Base-by-base conservation (phyloP, 1,139 yeast genomes). In the Pichia sp. region DNA sequence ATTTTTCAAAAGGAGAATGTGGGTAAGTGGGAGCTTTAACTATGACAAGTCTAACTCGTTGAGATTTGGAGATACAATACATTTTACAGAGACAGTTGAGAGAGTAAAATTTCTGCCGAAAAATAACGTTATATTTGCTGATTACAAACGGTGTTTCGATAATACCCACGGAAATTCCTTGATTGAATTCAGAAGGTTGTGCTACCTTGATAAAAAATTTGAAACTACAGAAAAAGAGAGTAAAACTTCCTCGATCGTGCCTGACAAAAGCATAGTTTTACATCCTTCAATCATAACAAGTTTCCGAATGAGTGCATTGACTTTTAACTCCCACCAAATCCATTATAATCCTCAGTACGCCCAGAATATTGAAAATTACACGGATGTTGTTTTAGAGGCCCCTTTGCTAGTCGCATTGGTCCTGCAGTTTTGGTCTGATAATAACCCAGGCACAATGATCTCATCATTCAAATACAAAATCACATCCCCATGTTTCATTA, bases 241-340 rank as follows among this genome's bases (percentile, higher is more conserved):
- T n/a, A 1, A 19, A 2, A 4, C 2, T 19, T 11, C 13, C 10
- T 13, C 13, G 11, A 13, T 8, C 13, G 10, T 1, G 4, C 50
- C 56, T 2, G 52, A 47, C 4, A 48, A 43, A 8, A 44, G 54
- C 29, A 43, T 34, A 8, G 45, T 47, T 7, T 60, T 68, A 0
- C 55, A 16, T n/a, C 66, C 68, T 8, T 50, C 66, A 5, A 51
- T 59, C 23, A 53, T 65, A 2, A 58, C 70, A 8, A 60, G 63
- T 47, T 64, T 84, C 62, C 73, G 90, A 57, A 89, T 83, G 70
- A 84, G 93, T 47, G 84, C 87, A 40, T 69, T 92, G 54, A 84
- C 95, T 0, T 82, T 82, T 70, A 93, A 93, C 66, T 76, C 93
- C 5, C 99, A 93, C 68, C 78, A 79, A 55, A 88, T 93, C 46